These are phyloP conservation scores for Isatis tinctoria DNA, from an alignment of 345 rosid genomes.

Conservation along the genomic window DNA sequence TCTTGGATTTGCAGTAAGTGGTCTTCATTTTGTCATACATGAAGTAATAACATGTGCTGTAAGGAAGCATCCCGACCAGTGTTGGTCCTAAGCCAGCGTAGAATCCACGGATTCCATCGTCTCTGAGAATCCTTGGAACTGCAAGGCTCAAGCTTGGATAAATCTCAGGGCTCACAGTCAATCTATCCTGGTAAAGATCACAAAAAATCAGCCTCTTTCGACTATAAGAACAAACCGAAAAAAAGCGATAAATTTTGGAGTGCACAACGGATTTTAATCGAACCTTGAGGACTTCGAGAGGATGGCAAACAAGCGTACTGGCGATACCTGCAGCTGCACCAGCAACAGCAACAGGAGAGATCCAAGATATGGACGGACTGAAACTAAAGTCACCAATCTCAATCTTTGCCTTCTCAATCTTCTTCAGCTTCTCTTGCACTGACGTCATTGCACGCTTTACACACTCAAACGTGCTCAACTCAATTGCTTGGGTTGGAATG, in stretches of 20 bases:
- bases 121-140: slow-evolving; percentile 64
- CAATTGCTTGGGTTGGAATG: slow-evolving; percentile 95
- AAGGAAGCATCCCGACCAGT: slow-evolving; percentile 94
- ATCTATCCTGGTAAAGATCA: slow-evolving; percentile 68
- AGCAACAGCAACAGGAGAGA: slow-evolving; percentile 89
- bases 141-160: slow-evolving; percentile 82
- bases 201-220: slow-evolving; percentile 2
- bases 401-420: slow-evolving; percentile 46
- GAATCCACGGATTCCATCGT: slow-evolving; percentile 82
- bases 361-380: slow-evolving; percentile 67
- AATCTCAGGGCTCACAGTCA: slow-evolving; percentile 82
- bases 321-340: slow-evolving; percentile 97
- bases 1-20: slow-evolving; percentile 66
- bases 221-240: not conserved
- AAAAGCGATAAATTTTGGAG: not conserved
- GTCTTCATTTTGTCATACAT: slow-evolving; percentile 81
- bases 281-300: slow-evolving; percentile 98
- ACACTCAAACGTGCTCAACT: slow-evolving; percentile 87
- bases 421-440: slow-evolving; percentile 62
- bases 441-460: slow-evolving; percentile 83
- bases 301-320: slow-evolving; percentile 92
- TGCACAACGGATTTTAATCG: not conserved
- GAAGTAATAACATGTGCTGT: slow-evolving; percentile 93
- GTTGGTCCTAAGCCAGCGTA: slow-evolving; percentile 87
- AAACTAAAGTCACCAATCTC: slow-evolving; percentile 62